Conservation (phyloP, 192 early-diverging fungal genomes). For the Entomortierella lignicola region DNA sequence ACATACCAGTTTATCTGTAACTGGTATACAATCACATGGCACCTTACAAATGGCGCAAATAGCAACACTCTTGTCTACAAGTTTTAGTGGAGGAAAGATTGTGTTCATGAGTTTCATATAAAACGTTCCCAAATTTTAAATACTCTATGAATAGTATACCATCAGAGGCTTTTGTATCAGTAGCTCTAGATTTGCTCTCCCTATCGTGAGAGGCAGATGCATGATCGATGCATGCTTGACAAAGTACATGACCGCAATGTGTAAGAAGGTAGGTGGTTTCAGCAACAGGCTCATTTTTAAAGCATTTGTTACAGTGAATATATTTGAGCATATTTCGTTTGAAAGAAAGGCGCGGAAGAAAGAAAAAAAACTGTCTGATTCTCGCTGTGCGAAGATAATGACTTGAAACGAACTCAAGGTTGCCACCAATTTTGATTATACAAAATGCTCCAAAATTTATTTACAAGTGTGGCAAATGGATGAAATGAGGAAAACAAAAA, state of each 20-base stretch:
- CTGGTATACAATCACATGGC: constrained; percentile 19
- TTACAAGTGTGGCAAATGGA: no score
- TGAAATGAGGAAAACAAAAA: background rate
- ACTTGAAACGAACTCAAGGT: background rate
- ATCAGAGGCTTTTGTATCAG: background rate
- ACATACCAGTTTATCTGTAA: constrained; percentile 16
- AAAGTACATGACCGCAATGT: constrained; percentile 38
- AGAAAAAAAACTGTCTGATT: background rate
- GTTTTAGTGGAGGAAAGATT: constrained; percentile 21
- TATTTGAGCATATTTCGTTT: constrained; percentile 27
- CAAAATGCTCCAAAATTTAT: background rate
- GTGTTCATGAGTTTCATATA: no score
- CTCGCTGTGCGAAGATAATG: background rate
- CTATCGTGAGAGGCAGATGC: background rate
- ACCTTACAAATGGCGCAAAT: constrained; percentile 34
- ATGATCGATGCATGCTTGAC: constrained; percentile 28
- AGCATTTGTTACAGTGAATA: constrained; percentile 48
- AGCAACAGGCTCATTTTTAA: constrained; percentile 6
- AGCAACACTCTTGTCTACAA: background rate
- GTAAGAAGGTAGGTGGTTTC: constrained; percentile 16
- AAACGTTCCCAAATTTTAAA: no score
- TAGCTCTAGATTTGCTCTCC: background rate
- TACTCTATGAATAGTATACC: background rate
- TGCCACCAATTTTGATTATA: background rate
- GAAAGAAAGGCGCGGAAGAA: background rate